Percentiles rank a stretch among this genome's conserved stretches.
Conservation (phyloP, 306 rosid species). For the Herpetospermum pedunculosum region DNA sequence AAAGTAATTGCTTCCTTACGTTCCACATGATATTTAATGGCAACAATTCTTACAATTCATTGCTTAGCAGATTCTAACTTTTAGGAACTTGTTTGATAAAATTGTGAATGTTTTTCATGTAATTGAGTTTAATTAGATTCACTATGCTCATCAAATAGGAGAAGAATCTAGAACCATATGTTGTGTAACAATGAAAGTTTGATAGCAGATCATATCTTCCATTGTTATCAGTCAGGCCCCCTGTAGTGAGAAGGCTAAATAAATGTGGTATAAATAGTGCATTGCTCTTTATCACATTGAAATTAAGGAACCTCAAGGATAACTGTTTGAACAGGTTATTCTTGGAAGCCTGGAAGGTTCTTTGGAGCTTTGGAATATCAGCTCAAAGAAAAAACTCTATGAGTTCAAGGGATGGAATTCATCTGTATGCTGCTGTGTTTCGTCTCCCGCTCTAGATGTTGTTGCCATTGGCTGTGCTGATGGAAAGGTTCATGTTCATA, state of each 20-base stretch:
- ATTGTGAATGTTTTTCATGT: neutral
- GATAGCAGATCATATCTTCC: neutral
- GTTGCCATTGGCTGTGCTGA: conserved; percentile 90
- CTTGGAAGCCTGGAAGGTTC: conserved; percentile 82
- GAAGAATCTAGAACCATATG: neutral
- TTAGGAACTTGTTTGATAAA: neutral
- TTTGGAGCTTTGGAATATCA: conserved; percentile 90
- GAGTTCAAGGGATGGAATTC: conserved; percentile 95
- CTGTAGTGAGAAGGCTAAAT: neutral
- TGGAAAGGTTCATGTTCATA: conserved; percentile 72
- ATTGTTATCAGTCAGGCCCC: neutral
- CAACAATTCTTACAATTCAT: neutral
- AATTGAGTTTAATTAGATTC: neutral
- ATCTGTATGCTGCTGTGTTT: conserved; percentile 54
- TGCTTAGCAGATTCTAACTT: neutral
- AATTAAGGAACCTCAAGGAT: neutral
- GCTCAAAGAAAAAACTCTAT: conserved; percentile 59
- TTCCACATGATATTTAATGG: neutral
- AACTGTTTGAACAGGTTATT: conserved; percentile 45
- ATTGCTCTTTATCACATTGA: neutral
- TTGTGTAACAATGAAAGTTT: neutral
- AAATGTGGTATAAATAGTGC: neutral
- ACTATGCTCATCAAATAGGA: neutral
- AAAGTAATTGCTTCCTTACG: conserved; percentile 38
- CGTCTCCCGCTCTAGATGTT: conserved; percentile 88